A percentile compares a stretch with the other conserved stretches of the same genome.
Evolutionary conservation across 1,139 yeast species (phyloP).

Genomic region (Pichia sp.): DNA sequence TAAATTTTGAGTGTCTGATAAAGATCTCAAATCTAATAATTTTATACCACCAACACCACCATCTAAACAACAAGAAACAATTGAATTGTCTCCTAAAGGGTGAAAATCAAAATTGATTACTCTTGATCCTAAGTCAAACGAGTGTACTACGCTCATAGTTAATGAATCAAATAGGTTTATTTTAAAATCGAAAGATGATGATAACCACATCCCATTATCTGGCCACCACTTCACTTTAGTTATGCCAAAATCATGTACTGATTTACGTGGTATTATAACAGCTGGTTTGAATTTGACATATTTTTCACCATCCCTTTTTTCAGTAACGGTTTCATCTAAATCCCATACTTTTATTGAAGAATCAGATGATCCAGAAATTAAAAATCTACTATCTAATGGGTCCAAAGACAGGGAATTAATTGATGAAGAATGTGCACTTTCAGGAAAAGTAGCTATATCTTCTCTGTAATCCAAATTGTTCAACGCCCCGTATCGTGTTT

Average conservation of each 20-base stretch:
- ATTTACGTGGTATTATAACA: slow-evolving; percentile 46
- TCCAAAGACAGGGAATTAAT: slow-evolving; percentile 69
- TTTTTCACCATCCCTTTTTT: slow-evolving; percentile 14
- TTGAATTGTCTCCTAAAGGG: slow-evolving; percentile 39
- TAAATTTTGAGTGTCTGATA: slow-evolving; percentile 64
- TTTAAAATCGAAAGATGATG: slow-evolving; percentile 73
- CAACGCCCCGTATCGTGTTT: slow-evolving; percentile 20
- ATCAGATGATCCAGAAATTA: slow-evolving; percentile 75
- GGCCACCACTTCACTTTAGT: slow-evolving; percentile 87
- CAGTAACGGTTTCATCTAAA: slow-evolving; percentile 10
- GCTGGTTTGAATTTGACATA: slow-evolving; percentile 24
- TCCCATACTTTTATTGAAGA: slow-evolving; percentile 66
- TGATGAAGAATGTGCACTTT: slow-evolving; percentile 31
- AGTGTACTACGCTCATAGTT: slow-evolving; percentile 54
- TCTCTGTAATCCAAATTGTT: slow-evolving; percentile 16
- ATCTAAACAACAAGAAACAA: slow-evolving; percentile 40
- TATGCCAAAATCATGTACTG: slow-evolving; percentile 66
- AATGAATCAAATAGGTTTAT: slow-evolving; percentile 82
- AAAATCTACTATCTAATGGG: slow-evolving; percentile 37
- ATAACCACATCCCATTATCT: slow-evolving; percentile 80
- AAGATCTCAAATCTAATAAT: slow-evolving; percentile 63
- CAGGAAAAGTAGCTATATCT: slow-evolving; percentile 6
- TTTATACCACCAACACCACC: slow-evolving; percentile 35
- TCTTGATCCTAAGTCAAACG: slow-evolving; percentile 47
- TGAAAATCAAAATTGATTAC: slow-evolving; percentile 50